A percentile compares a stretch with the other conserved stretches of the same genome.
Evolutionary conservation across 2,329 filamentous ascomycete species (phyloP).

Genomic region (Ophiostoma sp.): DNA sequence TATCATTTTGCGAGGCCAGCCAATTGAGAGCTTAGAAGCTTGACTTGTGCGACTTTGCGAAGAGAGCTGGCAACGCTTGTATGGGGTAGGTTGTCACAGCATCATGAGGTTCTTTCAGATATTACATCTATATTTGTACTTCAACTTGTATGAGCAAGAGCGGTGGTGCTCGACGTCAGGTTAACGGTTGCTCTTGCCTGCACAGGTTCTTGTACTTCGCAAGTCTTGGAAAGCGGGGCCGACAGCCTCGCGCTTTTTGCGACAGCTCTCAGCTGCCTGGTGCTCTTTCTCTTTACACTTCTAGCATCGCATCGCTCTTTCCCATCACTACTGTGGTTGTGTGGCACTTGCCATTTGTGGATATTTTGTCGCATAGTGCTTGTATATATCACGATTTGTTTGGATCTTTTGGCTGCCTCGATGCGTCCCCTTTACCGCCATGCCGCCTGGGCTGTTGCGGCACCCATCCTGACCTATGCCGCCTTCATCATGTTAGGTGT

Average conservation of each 20-base stretch:
- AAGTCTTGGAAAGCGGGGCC: neutral
- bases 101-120: neutral
- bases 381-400: conserved; percentile 15
- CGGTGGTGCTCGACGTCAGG: neutral
- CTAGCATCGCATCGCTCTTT: neutral
- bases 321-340: neutral
- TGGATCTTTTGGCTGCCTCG: conserved; percentile 14
- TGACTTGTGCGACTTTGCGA: neutral
- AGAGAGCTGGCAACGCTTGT: neutral
- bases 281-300: neutral
- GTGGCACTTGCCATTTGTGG: neutral
- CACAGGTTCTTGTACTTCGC: neutral
- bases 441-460: conserved; percentile 56
- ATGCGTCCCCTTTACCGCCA: conserved; percentile 29
- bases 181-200: neutral
- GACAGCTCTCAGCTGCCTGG: neutral
- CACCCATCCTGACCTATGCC: conserved; percentile 15
- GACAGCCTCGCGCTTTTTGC: conserved; percentile 10
- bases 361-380: neutral
- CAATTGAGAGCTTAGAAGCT: neutral
- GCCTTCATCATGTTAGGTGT: conserved; percentile 50
- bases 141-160: neutral
- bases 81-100: neutral
- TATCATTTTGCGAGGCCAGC: neutral
- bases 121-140: neutral